Base-by-base conservation (phyloP, 2,329 filamentous ascomycete species). In the Colletotrichum horii region DNA sequence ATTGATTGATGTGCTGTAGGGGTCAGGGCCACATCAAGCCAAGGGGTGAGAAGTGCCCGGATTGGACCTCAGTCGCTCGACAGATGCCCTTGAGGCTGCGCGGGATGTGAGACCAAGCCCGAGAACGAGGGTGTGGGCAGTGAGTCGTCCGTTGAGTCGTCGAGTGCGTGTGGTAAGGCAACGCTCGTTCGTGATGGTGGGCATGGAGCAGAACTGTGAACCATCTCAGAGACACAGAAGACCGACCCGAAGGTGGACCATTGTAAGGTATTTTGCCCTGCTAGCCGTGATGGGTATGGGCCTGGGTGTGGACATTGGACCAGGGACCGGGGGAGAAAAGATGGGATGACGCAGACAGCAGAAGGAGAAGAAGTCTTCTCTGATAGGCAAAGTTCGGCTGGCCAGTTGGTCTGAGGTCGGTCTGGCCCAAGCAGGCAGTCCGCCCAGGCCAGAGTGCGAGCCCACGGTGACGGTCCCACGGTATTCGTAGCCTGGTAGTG, bases 41-140 rank as follows among this genome's bases (percentile, higher is more conserved):
- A 62, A 55, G 26, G 43, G 48, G 55, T 22, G 22, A 36, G n/a
- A 24, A 36, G 26, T 43, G 34, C 24, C 34, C 30, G 61, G 24
- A n/a, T 43, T 56, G 55, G 52, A 16, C 52, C n/a, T 48, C 32
- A 32, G 70, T 61, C 70, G 30, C 48, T 48, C 43, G 52, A 62
- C 32, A 30, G 72, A 11, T 30, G 16, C 48, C 48, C 28, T 60
- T 60, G 34, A 76, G 74, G 70, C 74, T 76, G 64, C 70, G 34
- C 26, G 62, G 56, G 62, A 48, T 67, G 56, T 67, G 70, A 72
- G 69, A 72, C 62, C 62, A 36, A 62, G 38, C 43, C 30, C 61
- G 55, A 67, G 55, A 62, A 69, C n/a, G 36, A 52, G 38, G 43
- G 43, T 52, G 43, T 52, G 43, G 43, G n/a, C n/a, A 22, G 43